Percentiles rank a stretch among this genome's conserved stretches.
Conservation (phyloP, 192 early-diverging fungal species). For the Chytriomyces sp. region DNA sequence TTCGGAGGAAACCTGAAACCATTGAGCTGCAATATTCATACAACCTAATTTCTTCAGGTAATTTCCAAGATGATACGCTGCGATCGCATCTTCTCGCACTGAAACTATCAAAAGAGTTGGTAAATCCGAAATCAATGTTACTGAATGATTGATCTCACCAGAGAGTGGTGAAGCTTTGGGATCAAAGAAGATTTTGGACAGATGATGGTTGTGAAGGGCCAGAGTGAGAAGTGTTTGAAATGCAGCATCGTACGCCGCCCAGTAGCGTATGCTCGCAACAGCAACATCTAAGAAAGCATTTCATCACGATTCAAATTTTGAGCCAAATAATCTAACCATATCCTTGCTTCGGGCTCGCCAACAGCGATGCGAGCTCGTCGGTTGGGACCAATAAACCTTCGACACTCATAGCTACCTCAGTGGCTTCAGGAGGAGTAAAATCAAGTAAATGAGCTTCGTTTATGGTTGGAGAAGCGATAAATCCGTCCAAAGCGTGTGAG, state of each 20-base stretch:
- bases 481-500: background rate
- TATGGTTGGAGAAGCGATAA: background rate
- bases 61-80: background rate
- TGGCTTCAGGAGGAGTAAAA: background rate
- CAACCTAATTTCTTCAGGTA: background rate
- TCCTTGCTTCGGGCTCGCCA: background rate
- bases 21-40: background rate
- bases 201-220: slow-evolving; percentile 6
- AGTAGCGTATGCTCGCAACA: background rate
- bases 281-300: slow-evolving; percentile 16
- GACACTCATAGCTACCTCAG: background rate
- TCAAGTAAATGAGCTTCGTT: background rate
- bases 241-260: background rate
- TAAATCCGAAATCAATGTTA: background rate
- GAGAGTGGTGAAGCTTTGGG: background rate
- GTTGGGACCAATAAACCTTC: too few species aligned
- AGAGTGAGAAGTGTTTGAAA: slow-evolving; percentile 8
- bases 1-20: background rate
- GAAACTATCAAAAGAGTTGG: background rate
- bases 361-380: too few species aligned
- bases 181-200: slow-evolving; percentile 10
- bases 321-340: background rate
- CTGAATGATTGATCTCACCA: background rate
- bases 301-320: background rate
- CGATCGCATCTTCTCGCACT: background rate